Conservation (phyloP, 2,329 filamentous ascomycete genomes). For the Fusarium foetens region DNA sequence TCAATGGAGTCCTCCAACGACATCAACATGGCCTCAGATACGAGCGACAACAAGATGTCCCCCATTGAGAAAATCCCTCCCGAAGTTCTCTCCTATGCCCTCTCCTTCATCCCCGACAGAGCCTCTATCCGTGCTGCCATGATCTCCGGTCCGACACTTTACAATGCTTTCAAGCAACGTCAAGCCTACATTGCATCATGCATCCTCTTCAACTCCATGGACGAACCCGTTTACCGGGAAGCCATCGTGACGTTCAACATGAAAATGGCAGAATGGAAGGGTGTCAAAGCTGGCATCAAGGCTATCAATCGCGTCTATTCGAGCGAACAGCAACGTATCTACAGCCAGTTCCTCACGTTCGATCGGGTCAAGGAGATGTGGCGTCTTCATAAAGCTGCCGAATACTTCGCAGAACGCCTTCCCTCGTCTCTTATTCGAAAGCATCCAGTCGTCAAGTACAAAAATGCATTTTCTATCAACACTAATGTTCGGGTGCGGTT, state of each 20-base stretch:
- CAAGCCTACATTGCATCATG: conserved; percentile 1
- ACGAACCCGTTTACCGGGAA: conserved; percentile 17
- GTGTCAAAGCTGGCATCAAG: background rate
- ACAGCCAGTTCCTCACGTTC: background rate
- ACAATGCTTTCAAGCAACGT: conserved; percentile 4
- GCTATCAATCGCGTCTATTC: conserved; percentile 4
- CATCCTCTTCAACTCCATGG: conserved; percentile 18
- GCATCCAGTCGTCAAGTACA: background rate
- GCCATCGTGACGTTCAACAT: background rate
- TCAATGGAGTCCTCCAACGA: background rate
- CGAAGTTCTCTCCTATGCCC: conserved; percentile 5
- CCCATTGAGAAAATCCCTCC: background rate
- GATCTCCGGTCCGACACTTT: background rate
- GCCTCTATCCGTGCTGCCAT: background rate
- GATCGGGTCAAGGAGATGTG: conserved; percentile 5
- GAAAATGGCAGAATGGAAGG: conserved; percentile 2
- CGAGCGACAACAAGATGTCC: background rate
- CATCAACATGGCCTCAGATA: background rate
- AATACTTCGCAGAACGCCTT: conserved; percentile 5
- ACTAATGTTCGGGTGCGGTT: background rate
- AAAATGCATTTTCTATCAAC: background rate
- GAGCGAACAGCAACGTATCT: background rate
- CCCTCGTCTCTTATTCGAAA: background rate
- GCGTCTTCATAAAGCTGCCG: conserved; percentile 1
- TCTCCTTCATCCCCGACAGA: conserved; percentile 9